Base-by-base conservation (phyloP, 768 basidiomycete species). In the Naganishia friedmannii region DNA sequence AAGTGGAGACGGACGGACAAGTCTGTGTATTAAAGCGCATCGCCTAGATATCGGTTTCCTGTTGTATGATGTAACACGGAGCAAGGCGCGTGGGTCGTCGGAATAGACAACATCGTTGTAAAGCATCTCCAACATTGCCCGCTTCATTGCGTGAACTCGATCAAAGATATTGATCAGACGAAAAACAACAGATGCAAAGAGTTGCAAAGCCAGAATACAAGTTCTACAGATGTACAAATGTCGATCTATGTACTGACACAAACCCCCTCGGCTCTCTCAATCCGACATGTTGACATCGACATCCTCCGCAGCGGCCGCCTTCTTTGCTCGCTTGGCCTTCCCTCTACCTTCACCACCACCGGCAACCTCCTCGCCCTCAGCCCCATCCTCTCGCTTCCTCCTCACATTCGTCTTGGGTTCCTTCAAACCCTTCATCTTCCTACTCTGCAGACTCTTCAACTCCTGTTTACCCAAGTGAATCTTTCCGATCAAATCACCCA, bases 371-470 rank as follows among this genome's bases (percentile, higher is more conserved):
- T 51, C 37, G 1, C 37, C 60, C 7, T 63, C 60, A 0, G 37
- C 21, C 23, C 42, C 39, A 28, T 45, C 60, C 7, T 26, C 60
- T 26, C 37, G 23, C 17, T 42, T 37, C 60, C 29, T 63, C 23
- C 32, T 63, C 39, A 29, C 39, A 15, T 63, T 63, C 37, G 60
- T 42, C n/a, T 63, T 29, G 23, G 66, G 82, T 39, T 79, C 78
- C 78, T 88, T 90, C 72, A 99, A 81, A 12, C 92, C 95, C 83
- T 96, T 98, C 92, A 98, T 95, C 85, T 96, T 96, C 78, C 93
- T 86, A 69, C 88, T 88, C 85, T 96, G 93, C 82, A 98, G 76
- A 83, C 86, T 90, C 73, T 81, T 82, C 75, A 99, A 79, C 82
- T 98, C 92, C 83, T 99, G 95, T 80, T 87, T 91, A 70, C 83